Base-by-base conservation (phyloP, 2,329 filamentous ascomycete genomes). In the Alternaria consortialis region DNA sequence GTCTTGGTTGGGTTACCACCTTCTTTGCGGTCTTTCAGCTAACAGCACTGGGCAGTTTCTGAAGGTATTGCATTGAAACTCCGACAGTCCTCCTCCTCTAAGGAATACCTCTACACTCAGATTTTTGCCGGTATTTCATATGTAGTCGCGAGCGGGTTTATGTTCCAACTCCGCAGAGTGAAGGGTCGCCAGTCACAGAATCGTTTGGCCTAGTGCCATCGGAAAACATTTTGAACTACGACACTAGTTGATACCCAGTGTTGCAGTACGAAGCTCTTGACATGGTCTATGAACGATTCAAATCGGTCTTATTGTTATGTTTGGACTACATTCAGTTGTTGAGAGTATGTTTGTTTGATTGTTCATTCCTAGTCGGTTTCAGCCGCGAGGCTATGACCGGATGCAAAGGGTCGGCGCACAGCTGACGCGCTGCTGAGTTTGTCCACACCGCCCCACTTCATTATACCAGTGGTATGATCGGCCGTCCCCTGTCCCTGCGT, bases 31-130 rank as follows among this genome's bases (percentile, higher is more conserved):
- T 39, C 31, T 31, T 48, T 12, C 12, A 52, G 32, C 43, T 58
- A 44, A 58, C 17, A 34, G 23, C 34, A 31, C 15, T 20, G 31
- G 15, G 2, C n/a, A 59, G 62, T 64, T 37, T 70, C 79, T 11
- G 79, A 82, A 60, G 78, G 78, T 3, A 79, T 82, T 42, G 80
- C 78, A 12, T 69, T 82, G 23, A 75, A 80, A 53, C 63, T 82
- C 2, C 68, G 78, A 27, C 70, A 73, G 4, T 65, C 74, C 55
- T 17, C 47, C 37, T 29, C 66, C 66, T 46, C 67, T 64, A 43
- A 20, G 8, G 40, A 57, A 12, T 81, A 80, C 64, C 67, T 81
- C 7, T 78, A 80, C 56, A 67, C 78, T 17, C 79, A 81, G 56
- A 71, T 80, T 2, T 80, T 80, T 44, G 72, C 76, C 12, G 79